Percentiles rank a stretch among this genome's conserved stretches.
These are phyloP conservation scores for Persicaria maculosa DNA, from an alignment of 148 eudicot genomes.

Conservation along the genomic window DNA sequence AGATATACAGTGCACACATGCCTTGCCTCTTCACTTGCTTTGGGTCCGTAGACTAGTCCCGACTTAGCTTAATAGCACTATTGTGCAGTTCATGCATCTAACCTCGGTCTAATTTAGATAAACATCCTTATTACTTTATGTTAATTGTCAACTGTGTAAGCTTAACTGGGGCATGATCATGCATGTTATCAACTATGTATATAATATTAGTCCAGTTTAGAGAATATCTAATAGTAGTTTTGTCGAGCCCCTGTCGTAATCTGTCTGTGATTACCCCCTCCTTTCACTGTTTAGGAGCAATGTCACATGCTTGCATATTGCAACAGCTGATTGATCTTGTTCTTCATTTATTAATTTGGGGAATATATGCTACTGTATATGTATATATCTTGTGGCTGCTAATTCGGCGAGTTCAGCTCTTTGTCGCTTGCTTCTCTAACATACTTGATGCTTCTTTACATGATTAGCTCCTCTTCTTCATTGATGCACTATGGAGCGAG, in stretches of 20 bases:
- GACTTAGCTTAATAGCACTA: too few relatives aligned
- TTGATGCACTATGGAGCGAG: too few relatives aligned
- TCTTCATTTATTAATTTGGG: background rate
- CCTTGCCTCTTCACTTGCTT: background rate
- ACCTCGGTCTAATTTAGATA: background rate
- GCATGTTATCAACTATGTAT: background rate
- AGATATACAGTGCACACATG: background rate
- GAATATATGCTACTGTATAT: background rate
- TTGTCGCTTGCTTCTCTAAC: too few relatives aligned
- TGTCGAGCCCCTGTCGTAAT: background rate
- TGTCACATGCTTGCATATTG: conserved; percentile 3
- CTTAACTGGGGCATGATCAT: conserved; percentile 1
- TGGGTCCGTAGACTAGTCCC: background rate
- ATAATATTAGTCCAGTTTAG: background rate
- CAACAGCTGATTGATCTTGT: background rate
- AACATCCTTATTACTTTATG: background rate
- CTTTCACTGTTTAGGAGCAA: conserved; percentile 2
- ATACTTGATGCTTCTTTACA: too few relatives aligned
- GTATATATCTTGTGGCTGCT: background rate
- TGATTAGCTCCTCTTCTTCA: too few relatives aligned
- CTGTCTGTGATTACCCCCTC: background rate
- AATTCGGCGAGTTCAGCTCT: background rate
- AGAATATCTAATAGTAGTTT: background rate
- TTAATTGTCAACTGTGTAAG: background rate
- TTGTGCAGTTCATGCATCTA: conserved; percentile 11